Evolutionary conservation across 192 early-diverging fungal genomes (phyloP).

Genomic region (Geranomyces michiganensis): DNA sequence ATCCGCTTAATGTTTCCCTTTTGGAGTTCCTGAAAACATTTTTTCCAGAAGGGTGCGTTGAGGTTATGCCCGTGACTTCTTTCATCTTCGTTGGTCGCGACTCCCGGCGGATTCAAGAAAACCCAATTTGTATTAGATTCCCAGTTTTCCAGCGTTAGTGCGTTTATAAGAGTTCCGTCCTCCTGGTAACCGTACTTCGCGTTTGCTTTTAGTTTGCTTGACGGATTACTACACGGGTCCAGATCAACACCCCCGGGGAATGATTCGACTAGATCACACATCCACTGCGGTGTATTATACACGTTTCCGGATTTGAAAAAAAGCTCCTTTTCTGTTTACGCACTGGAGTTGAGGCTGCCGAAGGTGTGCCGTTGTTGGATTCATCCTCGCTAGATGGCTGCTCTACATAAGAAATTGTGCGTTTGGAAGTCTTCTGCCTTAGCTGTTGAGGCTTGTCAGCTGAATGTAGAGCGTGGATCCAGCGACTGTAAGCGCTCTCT

Average conservation of each 20-base stretch:
- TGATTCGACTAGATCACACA: not conserved
- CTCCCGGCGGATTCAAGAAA: slow-evolving; percentile 18
- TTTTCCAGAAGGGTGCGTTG: not conserved
- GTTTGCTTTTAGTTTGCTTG: not conserved
- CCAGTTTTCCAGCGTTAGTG: slow-evolving; percentile 5
- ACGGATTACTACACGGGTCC: slow-evolving; percentile 18
- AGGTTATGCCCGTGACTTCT: not conserved
- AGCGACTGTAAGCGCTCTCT: too few relatives aligned
- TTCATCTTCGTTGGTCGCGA: not conserved
- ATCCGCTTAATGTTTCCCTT: slow-evolving; percentile 19
- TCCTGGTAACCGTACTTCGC: slow-evolving; percentile 1
- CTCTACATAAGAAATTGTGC: not conserved
- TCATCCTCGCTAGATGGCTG: not conserved
- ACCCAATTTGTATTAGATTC: not conserved
- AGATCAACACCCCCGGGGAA: slow-evolving; percentile 13
- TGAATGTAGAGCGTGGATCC: too few relatives aligned
- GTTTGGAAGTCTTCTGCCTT: too few relatives aligned
- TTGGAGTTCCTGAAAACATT: slow-evolving; percentile 1
- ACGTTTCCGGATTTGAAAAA: not conserved
- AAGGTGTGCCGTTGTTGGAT: too few relatives aligned
- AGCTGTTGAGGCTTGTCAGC: too few relatives aligned
- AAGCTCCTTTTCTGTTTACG: not conserved
- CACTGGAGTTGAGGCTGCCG: not conserved
- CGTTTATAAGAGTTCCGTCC: slow-evolving; percentile 20
- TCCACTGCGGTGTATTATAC: not conserved